These are phyloP conservation scores for Meredithiella fracta DNA, from an alignment of 2,329 filamentous ascomycete genomes.

Conservation along the genomic window DNA sequence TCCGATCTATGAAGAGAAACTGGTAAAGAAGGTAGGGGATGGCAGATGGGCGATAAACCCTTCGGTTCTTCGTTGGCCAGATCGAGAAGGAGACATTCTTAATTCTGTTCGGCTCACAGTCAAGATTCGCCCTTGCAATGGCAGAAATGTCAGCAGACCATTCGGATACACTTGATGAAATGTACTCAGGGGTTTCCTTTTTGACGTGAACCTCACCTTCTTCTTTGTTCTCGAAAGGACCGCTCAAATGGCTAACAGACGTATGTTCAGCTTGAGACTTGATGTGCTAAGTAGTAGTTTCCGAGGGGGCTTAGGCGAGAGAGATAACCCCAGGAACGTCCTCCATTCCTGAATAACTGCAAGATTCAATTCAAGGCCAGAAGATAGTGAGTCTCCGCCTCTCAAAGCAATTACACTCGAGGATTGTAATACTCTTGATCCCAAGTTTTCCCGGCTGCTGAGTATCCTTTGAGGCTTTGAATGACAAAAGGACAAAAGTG, in stretches of 20 bases:
- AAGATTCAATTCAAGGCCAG: conserved; percentile 5
- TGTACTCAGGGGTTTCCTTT: too few species aligned
- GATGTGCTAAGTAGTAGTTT: neutral
- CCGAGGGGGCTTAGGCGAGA: neutral
- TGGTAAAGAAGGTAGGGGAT: too few species aligned
- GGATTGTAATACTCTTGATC: neutral
- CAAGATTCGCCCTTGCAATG: too few species aligned
- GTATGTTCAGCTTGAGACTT: neutral
- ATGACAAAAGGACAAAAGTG: conserved; percentile 7
- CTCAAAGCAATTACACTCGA: conserved; percentile 1
- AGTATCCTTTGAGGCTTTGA: conserved; percentile 6
- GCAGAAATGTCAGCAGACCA: too few species aligned
- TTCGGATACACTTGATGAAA: too few species aligned
- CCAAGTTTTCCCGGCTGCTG: neutral
- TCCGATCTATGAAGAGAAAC: too few species aligned
- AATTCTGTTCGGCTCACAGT: too few species aligned
- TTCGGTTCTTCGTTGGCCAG: too few species aligned
- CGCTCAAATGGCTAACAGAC: neutral
- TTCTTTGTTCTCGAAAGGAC: too few species aligned
- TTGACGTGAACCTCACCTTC: too few species aligned
- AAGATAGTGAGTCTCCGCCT: conserved; percentile 1
- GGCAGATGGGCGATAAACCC: too few species aligned
- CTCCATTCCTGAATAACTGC: conserved; percentile 8
- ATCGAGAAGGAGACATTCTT: too few species aligned
- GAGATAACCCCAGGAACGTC: conserved; percentile 5